Evolutionary conservation across 345 rosid species (phyloP).

Genomic region (Eucalyptus pauciflora): DNA sequence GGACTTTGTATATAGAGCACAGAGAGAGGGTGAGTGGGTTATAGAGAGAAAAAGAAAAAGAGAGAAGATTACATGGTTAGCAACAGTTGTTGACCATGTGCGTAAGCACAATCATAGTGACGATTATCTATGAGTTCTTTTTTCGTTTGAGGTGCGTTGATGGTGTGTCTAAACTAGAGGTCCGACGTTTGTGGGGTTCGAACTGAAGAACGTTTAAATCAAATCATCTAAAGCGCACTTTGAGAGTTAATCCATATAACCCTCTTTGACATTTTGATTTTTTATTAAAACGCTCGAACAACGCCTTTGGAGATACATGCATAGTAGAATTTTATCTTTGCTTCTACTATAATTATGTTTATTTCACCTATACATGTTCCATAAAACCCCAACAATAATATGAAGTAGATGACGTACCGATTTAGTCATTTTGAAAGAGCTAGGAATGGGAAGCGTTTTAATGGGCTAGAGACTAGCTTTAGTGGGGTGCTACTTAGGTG

Average conservation of each 20-base stretch:
- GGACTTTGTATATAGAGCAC: too few species aligned
- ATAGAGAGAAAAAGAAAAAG: too few species aligned
- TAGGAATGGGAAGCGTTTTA: background rate
- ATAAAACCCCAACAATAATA: background rate
- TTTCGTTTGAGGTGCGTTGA: rapidly evolving
- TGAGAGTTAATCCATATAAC: background rate
- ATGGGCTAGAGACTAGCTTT: background rate
- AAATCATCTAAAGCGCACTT: rapidly evolving
- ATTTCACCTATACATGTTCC: background rate
- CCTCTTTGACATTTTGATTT: background rate
- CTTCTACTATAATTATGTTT: background rate
- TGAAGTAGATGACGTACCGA: too few species aligned
- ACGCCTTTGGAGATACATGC: background rate
- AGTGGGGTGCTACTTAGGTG: background rate
- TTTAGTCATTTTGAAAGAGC: background rate
- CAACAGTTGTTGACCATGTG: background rate
- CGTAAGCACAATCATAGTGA: background rate
- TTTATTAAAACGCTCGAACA: background rate
- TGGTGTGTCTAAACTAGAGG: background rate
- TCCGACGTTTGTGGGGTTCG: rapidly evolving
- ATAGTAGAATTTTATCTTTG: background rate
- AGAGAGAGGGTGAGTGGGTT: too few species aligned
- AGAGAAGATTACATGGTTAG: background rate
- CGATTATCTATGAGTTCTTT: background rate
- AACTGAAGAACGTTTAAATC: background rate